Conservation (phyloP, 257 asterid genomes). For the Asclepias syriaca region DNA sequence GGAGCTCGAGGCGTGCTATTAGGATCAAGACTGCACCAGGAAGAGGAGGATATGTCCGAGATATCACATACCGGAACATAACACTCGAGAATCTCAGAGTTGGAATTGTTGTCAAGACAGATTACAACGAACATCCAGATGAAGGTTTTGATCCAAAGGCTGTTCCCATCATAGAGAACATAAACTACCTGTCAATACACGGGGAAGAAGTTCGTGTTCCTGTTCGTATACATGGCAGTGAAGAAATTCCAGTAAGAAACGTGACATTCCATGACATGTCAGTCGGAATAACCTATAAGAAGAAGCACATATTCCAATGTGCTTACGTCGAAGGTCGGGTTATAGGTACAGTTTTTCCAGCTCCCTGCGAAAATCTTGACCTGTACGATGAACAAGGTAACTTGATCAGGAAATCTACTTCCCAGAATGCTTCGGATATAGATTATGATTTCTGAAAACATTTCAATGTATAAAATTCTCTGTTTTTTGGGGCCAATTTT, state of each 20-base stretch:
- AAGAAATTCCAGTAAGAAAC: slow-evolving; percentile 57
- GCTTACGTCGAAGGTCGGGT: slow-evolving; percentile 76
- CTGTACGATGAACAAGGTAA: slow-evolving; percentile 64
- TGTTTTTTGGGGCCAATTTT: slow-evolving; percentile 19
- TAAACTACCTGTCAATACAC: slow-evolving; percentile 59
- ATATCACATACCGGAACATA: slow-evolving; percentile 57
- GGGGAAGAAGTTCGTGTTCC: slow-evolving; percentile 93
- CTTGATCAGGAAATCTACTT: slow-evolving; percentile 42
- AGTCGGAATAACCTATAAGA: slow-evolving; percentile 62
- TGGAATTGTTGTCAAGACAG: slow-evolving; percentile 88
- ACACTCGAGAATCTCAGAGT: slow-evolving; percentile 77
- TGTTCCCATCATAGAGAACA: slow-evolving; percentile 59
- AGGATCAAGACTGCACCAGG: slow-evolving; percentile 96
- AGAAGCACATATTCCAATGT: slow-evolving; percentile 86
- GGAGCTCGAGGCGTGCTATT: slow-evolving; percentile 91
- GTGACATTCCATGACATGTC: slow-evolving; percentile 73
- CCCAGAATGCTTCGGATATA: slow-evolving; percentile 67
- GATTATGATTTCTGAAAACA: slow-evolving; percentile 67
- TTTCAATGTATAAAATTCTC: neutral
- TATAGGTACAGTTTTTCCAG: slow-evolving; percentile 66
- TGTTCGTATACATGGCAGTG: slow-evolving; percentile 80
- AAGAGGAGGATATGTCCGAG: slow-evolving; percentile 80
- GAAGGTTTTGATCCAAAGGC: slow-evolving; percentile 71
- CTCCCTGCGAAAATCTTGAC: slow-evolving; percentile 88
- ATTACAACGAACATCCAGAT: slow-evolving; percentile 93